A percentile compares a stretch with the other conserved stretches of the same genome.
Conservation (phyloP, 495 filamentous ascomycete genomes). For the Aspergillus bridgeri region DNA sequence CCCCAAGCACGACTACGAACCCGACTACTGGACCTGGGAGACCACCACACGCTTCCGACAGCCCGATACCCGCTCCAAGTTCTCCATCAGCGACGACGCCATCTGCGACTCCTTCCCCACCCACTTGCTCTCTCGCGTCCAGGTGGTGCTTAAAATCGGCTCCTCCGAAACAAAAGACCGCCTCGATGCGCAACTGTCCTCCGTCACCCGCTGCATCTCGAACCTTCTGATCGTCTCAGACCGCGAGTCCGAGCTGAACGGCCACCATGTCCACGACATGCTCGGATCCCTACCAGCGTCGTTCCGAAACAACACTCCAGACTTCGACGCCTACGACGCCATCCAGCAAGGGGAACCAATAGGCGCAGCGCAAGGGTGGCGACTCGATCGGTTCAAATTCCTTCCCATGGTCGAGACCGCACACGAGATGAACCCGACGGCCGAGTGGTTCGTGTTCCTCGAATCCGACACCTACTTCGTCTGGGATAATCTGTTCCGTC, state of each 20-base stretch:
- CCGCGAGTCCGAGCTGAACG: slow-evolving; percentile 31
- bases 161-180: slow-evolving; percentile 30
- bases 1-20: slow-evolving; percentile 1
- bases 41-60: slow-evolving; percentile 10
- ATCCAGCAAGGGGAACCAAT: slow-evolving; percentile 16
- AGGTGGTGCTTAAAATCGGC: slow-evolving; percentile 39
- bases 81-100: slow-evolving; percentile 6
- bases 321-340: slow-evolving; percentile 34
- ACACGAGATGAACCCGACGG: slow-evolving; percentile 48
- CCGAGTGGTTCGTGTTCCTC: slow-evolving; percentile 61
- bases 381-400: slow-evolving; percentile 63
- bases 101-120: slow-evolving; percentile 35
- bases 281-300: slow-evolving; percentile 33
- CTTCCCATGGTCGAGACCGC: slow-evolving; percentile 57
- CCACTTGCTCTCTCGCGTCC: slow-evolving; percentile 28
- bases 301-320: slow-evolving; percentile 26
- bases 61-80: background rate
- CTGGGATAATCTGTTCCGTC: slow-evolving; percentile 59
- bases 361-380: slow-evolving; percentile 43
- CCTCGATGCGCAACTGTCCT: slow-evolving; percentile 30
- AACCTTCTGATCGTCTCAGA: slow-evolving; percentile 46
- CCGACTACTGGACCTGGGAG: slow-evolving; percentile 15
- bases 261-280: slow-evolving; percentile 36
- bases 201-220: slow-evolving; percentile 36
- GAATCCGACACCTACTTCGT: slow-evolving; percentile 62